Base-by-base conservation (phyloP, 805 yeast species). In the Starmerella davenportii region DNA sequence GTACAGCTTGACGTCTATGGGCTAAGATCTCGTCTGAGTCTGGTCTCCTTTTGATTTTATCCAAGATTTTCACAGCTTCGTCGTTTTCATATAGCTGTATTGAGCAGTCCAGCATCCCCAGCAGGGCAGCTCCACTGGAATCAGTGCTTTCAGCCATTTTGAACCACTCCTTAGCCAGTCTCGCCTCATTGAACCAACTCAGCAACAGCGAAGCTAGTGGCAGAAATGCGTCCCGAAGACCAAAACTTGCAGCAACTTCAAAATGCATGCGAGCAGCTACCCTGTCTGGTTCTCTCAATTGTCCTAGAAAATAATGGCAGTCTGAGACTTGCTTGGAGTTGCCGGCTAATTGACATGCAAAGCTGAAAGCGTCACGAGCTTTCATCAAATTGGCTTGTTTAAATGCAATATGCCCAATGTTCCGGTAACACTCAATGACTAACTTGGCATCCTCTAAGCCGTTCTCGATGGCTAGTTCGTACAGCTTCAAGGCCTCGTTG, bases 81-180 rank as follows among this genome's bases (percentile, higher is more conserved):
- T 17, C 13, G 19, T 29, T 8, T 17, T 49, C 48, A 4, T 34
- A 31, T 2, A 46, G 39, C 11, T 41, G 40, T 14, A 28, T 38
- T 1, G 50, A 49, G 4, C 45, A 34, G 36, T 51, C 54, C 1
- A 49, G 34, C n/a, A 48, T 24, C 8, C 54, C 54, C 4, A 51
- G 34, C 2, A 46, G 39, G 1, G 53, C 52, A 4, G 35, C 31
- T 17, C 54, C 54, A 0, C 49, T 42, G 5, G 33, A 37, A 32
- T 51, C 54, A 1, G 53, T 49, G 4, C 43, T 40, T 9, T 35
- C 30, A 2, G 95, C 98, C 33, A 85, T 60, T 48, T 69, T 69
- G 58, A 84, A 82, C 96, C 96, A 87, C 50, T 79, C 79, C 27
- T 64, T 58, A 1, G 93, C 81, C 46, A 75, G 72, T 2, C 41